Evolutionary conservation across 257 asterid genomes (phyloP).

Genomic region (Paulownia fortunei): DNA sequence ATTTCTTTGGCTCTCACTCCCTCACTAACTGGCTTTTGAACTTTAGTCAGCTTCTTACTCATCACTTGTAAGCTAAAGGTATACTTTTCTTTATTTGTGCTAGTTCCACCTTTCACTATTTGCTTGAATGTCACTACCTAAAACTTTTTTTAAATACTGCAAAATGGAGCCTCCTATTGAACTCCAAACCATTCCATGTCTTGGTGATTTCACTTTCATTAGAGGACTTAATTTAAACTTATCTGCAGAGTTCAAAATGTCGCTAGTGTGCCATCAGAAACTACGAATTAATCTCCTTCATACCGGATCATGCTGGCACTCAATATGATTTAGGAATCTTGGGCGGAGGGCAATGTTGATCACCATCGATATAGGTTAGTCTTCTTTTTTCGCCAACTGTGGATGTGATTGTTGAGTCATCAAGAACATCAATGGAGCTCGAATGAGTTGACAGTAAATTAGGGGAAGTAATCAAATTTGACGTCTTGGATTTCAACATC

Average conservation of each 20-base stretch:
- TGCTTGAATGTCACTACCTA: constrained; percentile 29
- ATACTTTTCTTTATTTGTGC: constrained; percentile 27
- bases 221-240: constrained; percentile 27
- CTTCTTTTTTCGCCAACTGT: constrained; percentile 34
- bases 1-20: constrained; percentile 38
- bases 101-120: constrained; percentile 22
- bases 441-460: constrained; percentile 30
- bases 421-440: constrained; percentile 26
- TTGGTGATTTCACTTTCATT: constrained; percentile 5
- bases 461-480: constrained; percentile 26
- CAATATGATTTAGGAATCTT: constrained; percentile 23
- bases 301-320: neutral
- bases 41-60: constrained; percentile 38
- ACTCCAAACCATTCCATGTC: constrained; percentile 24
- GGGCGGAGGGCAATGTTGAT: constrained; percentile 29
- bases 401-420: constrained; percentile 30
- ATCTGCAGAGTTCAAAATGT: constrained; percentile 4
- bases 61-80: constrained; percentile 36
- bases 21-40: constrained; percentile 31
- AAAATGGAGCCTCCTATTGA: constrained; percentile 24
- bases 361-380: constrained; percentile 28
- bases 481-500: constrained; percentile 34
- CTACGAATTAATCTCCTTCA: neutral
- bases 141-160: neutral
- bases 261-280: neutral